Conservation (phyloP, 768 basidiomycete genomes). For the Lactifluus echinatus region DNA sequence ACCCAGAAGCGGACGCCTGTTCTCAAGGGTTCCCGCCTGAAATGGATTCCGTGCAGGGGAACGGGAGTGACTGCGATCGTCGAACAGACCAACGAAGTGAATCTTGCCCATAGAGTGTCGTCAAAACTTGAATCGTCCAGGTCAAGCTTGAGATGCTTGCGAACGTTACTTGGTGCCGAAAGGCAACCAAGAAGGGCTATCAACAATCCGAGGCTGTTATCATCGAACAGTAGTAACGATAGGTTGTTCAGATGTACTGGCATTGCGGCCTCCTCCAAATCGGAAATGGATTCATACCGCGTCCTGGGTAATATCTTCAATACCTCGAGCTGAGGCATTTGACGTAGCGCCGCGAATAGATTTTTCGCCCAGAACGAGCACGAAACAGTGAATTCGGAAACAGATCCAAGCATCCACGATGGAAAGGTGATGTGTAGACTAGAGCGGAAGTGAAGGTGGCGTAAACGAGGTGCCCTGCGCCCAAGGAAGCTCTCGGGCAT, state of each 20-base stretch:
- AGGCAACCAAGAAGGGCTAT: not conserved
- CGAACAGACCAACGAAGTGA: not conserved
- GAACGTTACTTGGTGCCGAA: not conserved
- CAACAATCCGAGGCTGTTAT: not conserved
- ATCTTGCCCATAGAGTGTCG: not conserved
- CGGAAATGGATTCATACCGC: not conserved
- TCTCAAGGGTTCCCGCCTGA: not conserved
- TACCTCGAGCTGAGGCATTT: conserved; percentile 4
- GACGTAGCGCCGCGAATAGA: not conserved
- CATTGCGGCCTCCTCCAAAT: not conserved
- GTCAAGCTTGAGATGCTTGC: conserved; percentile 1
- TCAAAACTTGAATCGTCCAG: not conserved
- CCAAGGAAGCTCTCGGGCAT: not conserved
- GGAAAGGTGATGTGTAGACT: not conserved
- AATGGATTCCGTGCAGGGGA: not conserved
- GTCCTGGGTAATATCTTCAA: not conserved
- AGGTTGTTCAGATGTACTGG: not conserved
- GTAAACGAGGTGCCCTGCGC: not conserved
- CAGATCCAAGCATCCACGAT: not conserved
- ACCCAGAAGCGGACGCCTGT: not conserved
- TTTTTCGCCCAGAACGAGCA: not conserved
- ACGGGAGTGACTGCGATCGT: conserved; percentile 4
- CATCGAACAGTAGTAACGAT: not conserved
- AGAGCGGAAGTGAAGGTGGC: not conserved
- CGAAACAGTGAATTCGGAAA: conserved; percentile 2